A percentile compares a stretch with the other conserved stretches of the same genome.
These are phyloP conservation scores for Peribolospora baueri DNA, from an alignment of 768 basidiomycete genomes.

Conservation along the genomic window DNA sequence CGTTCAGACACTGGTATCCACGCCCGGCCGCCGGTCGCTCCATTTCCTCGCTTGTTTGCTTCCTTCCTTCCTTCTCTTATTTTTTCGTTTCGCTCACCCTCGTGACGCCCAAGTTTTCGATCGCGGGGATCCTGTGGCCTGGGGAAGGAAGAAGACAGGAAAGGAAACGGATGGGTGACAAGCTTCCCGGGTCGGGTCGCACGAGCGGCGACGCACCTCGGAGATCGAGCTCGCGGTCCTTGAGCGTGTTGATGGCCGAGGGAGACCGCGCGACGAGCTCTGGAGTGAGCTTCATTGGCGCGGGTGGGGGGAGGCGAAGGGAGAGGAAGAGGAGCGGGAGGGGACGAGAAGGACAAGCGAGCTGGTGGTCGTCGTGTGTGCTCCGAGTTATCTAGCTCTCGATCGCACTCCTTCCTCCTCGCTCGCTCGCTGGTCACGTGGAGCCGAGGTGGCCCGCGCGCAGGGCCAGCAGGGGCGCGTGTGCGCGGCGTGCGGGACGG, in stretches of 20 bases:
- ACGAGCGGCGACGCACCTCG: conserved; percentile 33
- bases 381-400: too few relatives aligned
- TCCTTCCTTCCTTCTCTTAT: not conserved
- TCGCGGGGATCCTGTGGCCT: conserved; percentile 85
- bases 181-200: not conserved
- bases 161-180: not conserved
- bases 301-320: not conserved
- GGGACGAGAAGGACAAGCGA: too few relatives aligned
- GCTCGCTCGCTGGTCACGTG: too few relatives aligned
- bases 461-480: too few relatives aligned
- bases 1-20: not conserved
- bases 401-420: too few relatives aligned
- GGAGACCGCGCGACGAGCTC: conserved; percentile 62
- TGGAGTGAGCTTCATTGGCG: conserved; percentile 70
- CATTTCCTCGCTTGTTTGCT: not conserved
- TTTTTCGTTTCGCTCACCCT: conserved; percentile 28
- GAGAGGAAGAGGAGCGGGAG: not conserved
- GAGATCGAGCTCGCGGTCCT: conserved; percentile 75
- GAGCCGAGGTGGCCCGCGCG: too few relatives aligned
- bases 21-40: too few relatives aligned
- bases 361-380: too few relatives aligned
- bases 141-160: conserved; percentile 5
- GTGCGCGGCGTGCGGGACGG: too few relatives aligned
- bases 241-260: conserved; percentile 54
- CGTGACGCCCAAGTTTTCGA: conserved; percentile 89